Evolutionary conservation across 2,329 filamentous ascomycete species (phyloP).

Genomic region (Huntiella abstrusa): DNA sequence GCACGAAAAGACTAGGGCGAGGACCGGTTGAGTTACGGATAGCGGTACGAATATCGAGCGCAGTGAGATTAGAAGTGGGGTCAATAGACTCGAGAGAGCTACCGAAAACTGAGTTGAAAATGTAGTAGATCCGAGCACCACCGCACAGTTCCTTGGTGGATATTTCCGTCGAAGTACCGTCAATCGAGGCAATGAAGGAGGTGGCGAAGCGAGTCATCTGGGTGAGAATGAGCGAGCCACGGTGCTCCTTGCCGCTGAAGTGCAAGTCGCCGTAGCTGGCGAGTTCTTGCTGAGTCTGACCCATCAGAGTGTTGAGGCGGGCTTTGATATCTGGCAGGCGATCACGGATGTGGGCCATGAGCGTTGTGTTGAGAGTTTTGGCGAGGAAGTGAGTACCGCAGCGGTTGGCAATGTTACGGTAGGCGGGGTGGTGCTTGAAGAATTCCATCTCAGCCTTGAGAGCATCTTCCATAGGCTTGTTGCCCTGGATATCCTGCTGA

Average conservation of each 20-base stretch:
- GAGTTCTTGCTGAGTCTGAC: conserved; percentile 96
- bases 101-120: conserved; percentile 97
- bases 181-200: conserved; percentile 95
- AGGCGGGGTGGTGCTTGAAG: conserved; percentile 92
- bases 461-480: conserved; percentile 86
- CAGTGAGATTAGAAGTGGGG: conserved; percentile 84
- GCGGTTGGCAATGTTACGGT: conserved; percentile 82
- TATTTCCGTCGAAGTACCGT: conserved; percentile 95
- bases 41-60: conserved; percentile 85
- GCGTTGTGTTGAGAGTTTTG: conserved; percentile 81
- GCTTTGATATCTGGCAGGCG: conserved; percentile 95
- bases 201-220: conserved; percentile 97
- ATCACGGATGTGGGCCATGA: conserved; percentile 94
- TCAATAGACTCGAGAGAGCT: conserved; percentile 93
- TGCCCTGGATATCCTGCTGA: conserved; percentile 91
- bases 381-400: conserved; percentile 90
- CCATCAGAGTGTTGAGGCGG: conserved; percentile 92
- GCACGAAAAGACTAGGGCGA: conserved; percentile 86
- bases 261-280: conserved; percentile 96
- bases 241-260: conserved; percentile 92
- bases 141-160: conserved; percentile 96
- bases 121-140: conserved; percentile 92
- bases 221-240: conserved; percentile 84
- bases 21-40: conserved; percentile 97
- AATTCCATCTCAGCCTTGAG: conserved; percentile 82